These are phyloP conservation scores for Ilyonectria robusta DNA, from an alignment of 2,329 filamentous ascomycete genomes.

Conservation along the genomic window DNA sequence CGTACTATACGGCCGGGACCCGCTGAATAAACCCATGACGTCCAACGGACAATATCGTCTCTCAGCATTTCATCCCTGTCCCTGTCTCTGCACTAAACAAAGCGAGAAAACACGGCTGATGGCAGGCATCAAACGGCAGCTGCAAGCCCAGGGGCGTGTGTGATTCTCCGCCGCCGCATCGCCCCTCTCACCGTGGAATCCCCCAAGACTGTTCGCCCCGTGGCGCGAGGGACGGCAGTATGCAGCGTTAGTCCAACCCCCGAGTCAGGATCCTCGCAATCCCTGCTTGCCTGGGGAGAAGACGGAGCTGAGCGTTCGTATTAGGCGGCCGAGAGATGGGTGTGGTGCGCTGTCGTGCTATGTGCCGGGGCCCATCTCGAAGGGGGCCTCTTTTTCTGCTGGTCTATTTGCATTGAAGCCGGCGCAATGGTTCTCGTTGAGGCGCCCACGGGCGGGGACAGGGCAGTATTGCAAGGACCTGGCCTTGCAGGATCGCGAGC, in stretches of 20 bases:
- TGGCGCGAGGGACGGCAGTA: conserved; percentile 30
- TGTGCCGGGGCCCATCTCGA: conserved; percentile 20
- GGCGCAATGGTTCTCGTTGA: conserved; percentile 35
- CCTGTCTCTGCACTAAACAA: conserved; percentile 11
- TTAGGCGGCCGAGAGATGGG: conserved; percentile 30
- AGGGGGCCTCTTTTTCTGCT: conserved; percentile 3
- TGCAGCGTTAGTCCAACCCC: conserved; percentile 24
- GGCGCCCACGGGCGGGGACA: conserved; percentile 27
- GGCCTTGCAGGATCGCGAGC: conserved; percentile 24
- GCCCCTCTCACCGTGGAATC: neutral
- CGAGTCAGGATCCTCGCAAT: neutral
- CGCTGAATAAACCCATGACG: conserved; percentile 34
- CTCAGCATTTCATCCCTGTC: conserved; percentile 16
- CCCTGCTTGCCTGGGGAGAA: neutral
- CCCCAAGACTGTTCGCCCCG: conserved; percentile 5
- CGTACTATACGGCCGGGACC: neutral
- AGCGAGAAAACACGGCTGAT: conserved; percentile 12
- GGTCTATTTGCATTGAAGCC: conserved; percentile 1
- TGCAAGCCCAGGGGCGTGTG: conserved; percentile 6
- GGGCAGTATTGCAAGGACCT: conserved; percentile 28
- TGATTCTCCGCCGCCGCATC: neutral
- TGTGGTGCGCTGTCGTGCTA: conserved; percentile 44
- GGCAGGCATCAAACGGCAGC: conserved; percentile 14
- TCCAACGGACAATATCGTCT: conserved; percentile 11
- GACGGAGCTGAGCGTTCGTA: conserved; percentile 35